Conservation (phyloP, 2,329 filamentous ascomycete species). For the Paraphoma sp. region DNA sequence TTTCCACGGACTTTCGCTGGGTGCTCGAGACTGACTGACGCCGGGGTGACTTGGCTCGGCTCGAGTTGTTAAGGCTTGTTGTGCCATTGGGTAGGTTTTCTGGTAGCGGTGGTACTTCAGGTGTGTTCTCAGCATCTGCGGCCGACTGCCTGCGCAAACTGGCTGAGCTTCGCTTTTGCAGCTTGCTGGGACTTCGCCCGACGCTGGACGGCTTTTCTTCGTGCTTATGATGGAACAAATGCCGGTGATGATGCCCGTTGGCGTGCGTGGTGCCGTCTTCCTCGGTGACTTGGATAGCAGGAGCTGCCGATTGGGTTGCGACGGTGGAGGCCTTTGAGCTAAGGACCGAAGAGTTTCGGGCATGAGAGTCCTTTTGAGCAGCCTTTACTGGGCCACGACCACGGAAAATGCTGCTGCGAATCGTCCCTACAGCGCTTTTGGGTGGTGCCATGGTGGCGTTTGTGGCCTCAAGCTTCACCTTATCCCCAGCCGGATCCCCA, state of each 20-base stretch:
- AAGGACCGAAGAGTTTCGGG: conserved; percentile 31
- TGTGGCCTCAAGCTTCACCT: conserved; percentile 46
- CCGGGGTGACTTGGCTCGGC: conserved; percentile 19
- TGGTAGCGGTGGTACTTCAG: conserved; percentile 34
- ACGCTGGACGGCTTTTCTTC: conserved; percentile 43
- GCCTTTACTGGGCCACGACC: conserved; percentile 39
- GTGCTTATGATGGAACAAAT: conserved; percentile 42
- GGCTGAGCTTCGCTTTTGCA: conserved; percentile 48
- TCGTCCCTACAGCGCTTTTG: conserved; percentile 68
- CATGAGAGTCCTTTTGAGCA: conserved; percentile 21
- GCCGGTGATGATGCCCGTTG: conserved; percentile 47
- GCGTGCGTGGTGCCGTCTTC: conserved; percentile 56
- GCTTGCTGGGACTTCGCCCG: conserved; percentile 47
- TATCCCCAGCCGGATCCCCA: conserved; percentile 59
- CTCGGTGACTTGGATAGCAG: conserved; percentile 78
- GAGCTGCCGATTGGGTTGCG: conserved; percentile 54
- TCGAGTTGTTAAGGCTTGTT: conserved; percentile 13
- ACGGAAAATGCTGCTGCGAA: conserved; percentile 81
- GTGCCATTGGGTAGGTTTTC: conserved; percentile 26
- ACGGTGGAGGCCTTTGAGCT: conserved; percentile 36
- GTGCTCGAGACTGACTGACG: conserved; percentile 29
- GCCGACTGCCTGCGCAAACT: conserved; percentile 41
- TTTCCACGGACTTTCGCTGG: conserved; percentile 36
- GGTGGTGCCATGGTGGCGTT: conserved; percentile 63
- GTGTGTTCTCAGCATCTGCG: conserved; percentile 21